A percentile compares a stretch with the other conserved stretches of the same genome.
phyloP scores from a whole-genome alignment of 2,329 filamentous ascomycete genomes.

The Apiospora pterosperma region DNA sequence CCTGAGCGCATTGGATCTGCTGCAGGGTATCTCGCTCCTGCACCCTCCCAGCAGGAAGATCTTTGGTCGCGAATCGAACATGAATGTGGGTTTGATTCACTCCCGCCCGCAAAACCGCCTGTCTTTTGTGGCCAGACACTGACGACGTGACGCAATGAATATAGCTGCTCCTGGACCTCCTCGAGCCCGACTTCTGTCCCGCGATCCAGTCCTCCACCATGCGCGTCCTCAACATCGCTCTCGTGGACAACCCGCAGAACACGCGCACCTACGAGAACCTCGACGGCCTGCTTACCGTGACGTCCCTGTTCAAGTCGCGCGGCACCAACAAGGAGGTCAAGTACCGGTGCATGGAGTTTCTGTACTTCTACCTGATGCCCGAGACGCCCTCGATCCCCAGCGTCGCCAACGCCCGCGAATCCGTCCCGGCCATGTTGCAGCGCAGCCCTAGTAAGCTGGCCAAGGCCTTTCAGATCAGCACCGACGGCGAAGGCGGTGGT shows the following conservation, averaged over 20 bases:
- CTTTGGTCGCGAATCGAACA: constrained; percentile 85
- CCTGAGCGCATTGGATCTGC: constrained; percentile 79
- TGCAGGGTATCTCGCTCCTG: constrained; percentile 83
- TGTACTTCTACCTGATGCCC: constrained; percentile 98
- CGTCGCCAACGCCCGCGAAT: constrained; percentile 41
- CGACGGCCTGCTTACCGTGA: constrained; percentile 87
- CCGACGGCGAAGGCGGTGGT: constrained; percentile 23
- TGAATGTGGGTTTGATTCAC: constrained; percentile 64
- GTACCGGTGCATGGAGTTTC: constrained; percentile 91
- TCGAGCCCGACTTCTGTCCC: constrained; percentile 88
- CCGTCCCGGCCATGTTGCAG: constrained; percentile 53
- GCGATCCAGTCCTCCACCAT: constrained; percentile 88
- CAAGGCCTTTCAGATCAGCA: constrained; percentile 42
- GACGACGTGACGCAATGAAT: not conserved
- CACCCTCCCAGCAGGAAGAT: constrained; percentile 86
- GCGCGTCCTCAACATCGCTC: constrained; percentile 82
- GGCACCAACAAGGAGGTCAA: constrained; percentile 86
- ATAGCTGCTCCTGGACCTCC: constrained; percentile 86
- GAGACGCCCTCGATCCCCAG: constrained; percentile 64
- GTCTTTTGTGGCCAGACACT: not conserved
- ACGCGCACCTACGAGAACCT: constrained; percentile 89
- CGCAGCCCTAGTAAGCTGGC: constrained; percentile 67
- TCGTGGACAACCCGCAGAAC: constrained; percentile 83
- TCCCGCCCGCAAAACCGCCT: not conserved
- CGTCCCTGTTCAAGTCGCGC: constrained; percentile 87